Evolutionary conservation across 2,329 filamentous ascomycete genomes (phyloP).

Genomic region (Fusarium sp.): DNA sequence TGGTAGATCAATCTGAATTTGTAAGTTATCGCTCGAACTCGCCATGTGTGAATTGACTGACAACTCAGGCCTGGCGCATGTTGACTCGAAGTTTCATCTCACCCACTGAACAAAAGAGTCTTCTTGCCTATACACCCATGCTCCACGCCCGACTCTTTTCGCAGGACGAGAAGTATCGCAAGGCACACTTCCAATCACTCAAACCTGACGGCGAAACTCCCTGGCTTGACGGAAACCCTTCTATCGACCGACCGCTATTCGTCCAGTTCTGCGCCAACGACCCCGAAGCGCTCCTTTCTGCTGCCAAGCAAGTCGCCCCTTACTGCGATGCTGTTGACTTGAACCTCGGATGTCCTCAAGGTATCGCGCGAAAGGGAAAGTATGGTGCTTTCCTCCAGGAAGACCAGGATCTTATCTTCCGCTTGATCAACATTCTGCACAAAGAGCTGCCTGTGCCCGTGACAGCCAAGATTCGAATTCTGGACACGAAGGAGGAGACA

Average conservation of each 20-base stretch:
- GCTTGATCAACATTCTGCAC: slow-evolving; percentile 85
- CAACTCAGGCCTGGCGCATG: slow-evolving; percentile 86
- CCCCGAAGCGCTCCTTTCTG: slow-evolving; percentile 78
- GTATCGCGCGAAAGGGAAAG: slow-evolving; percentile 87
- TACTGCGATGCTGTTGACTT: slow-evolving; percentile 96
- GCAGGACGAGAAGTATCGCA: slow-evolving; percentile 78
- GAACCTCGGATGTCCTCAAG: slow-evolving; percentile 95
- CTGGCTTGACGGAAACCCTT: slow-evolving; percentile 87
- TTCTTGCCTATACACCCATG: slow-evolving; percentile 96
- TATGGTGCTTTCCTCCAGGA: slow-evolving; percentile 97
- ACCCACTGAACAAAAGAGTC: slow-evolving; percentile 64
- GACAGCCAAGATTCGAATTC: slow-evolving; percentile 91
- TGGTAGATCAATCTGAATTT: slow-evolving; percentile 99
- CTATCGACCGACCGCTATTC: slow-evolving; percentile 85
- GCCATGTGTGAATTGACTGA: slow-evolving; percentile 1
- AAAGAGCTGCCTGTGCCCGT: slow-evolving; percentile 81
- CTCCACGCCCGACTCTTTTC: slow-evolving; percentile 89
- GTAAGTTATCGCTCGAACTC: slow-evolving; percentile 60
- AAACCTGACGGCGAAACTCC: slow-evolving; percentile 46
- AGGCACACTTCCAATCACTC: slow-evolving; percentile 80
- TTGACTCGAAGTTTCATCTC: slow-evolving; percentile 92
- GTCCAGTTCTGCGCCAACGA: slow-evolving; percentile 97
- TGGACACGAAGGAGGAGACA: slow-evolving; percentile 86
- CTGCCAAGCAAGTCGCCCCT: slow-evolving; percentile 79
- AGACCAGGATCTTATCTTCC: slow-evolving; percentile 82